Evolutionary conservation across 179 eudicot species (phyloP), one percentile per base, ranked within the genome.

Genomic region (Monotropa hypopitys): DNA sequence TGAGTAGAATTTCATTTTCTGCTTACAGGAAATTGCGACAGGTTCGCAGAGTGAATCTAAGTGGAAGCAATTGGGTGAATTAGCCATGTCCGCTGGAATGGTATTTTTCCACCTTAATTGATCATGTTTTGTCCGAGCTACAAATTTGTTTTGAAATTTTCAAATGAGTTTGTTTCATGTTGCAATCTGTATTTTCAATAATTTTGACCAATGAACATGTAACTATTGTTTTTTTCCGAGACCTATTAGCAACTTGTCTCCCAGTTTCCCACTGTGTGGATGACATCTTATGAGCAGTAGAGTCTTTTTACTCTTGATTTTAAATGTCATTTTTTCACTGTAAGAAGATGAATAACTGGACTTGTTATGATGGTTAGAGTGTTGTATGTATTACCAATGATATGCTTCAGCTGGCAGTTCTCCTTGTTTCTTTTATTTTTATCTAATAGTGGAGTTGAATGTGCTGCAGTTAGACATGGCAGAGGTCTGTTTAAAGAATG

Each of bases 61-160:
- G 82, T 95, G 99, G 97, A 95, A 91, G 84, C 99, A 95, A 81
- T 85, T 95, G 88, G 97, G 97, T 80, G 97, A 90, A 85, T 83
- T 95, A 81, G 97, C 97, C 56, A 90, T 95, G 97, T 95, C 99
- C 63, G 79, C 89, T 72, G 99, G 99, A 85, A 89, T 87, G 97
- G 97, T 95, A 80, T 61, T 74, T 50, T 47, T 59, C 70, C 76
- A 56, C 6, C 35, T 77, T 40, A 18, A 59, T 54, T 59, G 71
- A 9, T 13, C 2, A 26, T 28, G 2, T 46, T 15, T 47, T 16
- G n/a, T 62, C 45, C 50, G n/a, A 38, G 46, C 38, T 35, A 9
- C 47, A 42, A 43, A 47, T 59, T 9, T 54, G 35, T 9, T n/a
- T 68, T 21, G 54, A 0, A 59, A 26, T 65, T 28, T 16, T 56